Conservation (phyloP, 805 yeast species). For the Grigorovia yakushimaensis region DNA sequence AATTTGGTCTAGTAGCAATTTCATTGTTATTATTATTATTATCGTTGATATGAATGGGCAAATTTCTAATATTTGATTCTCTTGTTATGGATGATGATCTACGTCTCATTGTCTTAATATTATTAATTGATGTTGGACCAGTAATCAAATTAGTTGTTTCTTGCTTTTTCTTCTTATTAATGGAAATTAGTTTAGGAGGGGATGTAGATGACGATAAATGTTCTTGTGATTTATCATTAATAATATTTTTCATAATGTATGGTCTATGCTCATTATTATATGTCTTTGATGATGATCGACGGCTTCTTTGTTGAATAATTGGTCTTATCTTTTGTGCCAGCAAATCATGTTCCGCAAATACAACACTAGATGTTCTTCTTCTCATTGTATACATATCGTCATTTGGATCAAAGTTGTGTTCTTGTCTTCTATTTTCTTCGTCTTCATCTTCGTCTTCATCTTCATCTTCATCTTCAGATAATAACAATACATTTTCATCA, state of each 20-base stretch:
- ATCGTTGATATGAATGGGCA: slow-evolving; percentile 9
- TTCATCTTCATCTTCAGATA: slow-evolving; percentile 25
- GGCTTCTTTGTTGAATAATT: slow-evolving; percentile 7
- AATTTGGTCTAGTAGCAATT: neutral
- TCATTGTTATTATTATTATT: neutral
- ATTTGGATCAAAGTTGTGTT: neutral
- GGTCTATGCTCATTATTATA: neutral
- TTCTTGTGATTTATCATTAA: slow-evolving; percentile 6
- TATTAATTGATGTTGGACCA: neutral
- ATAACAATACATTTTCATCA: slow-evolving; percentile 31
- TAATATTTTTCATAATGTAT: neutral
- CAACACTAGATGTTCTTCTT: slow-evolving; percentile 21
- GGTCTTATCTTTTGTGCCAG: slow-evolving; percentile 12
- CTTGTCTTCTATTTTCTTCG: neutral
- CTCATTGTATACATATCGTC: slow-evolving; percentile 3
- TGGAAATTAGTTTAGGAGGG: neutral
- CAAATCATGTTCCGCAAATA: slow-evolving; percentile 14
- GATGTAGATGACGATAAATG: neutral
- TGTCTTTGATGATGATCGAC: slow-evolving; percentile 13
- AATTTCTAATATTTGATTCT: slow-evolving; percentile 26
- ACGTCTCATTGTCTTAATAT: neutral
- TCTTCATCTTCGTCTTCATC: slow-evolving; percentile 16
- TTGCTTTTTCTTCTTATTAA: neutral
- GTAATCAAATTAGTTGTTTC: neutral
- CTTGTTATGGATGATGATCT: slow-evolving; percentile 24